Evolutionary conservation across 768 basidiomycete genomes (phyloP), one percentile per base, ranked within the genome.

Genomic region (Coprinopsis strossmayeri): DNA sequence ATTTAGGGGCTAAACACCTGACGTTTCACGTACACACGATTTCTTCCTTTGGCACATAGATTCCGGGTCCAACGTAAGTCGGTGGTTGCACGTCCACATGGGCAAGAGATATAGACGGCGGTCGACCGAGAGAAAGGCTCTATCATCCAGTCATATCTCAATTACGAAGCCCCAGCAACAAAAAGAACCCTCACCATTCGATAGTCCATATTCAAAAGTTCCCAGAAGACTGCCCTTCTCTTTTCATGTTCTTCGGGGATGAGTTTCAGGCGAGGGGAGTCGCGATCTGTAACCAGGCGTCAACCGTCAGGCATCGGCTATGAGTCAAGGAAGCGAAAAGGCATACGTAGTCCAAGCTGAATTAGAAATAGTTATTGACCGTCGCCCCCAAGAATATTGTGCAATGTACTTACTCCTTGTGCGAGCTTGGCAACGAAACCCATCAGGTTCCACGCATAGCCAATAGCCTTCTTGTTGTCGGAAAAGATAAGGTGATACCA

Each of bases 361-460:
- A 50, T 30, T 40, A 21, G n/a, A 50, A 37, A 37, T 34, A 41
- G 34, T 43, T 43, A 35, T 57, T 30, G 47, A 23, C 26, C 46
- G 26, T 52, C 45, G 12, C 45, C 48, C 48, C 52, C 46, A 50
- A 48, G 32, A 34, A 48, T 48, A 40, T 40, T n/a, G 11, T 28
- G 24, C 39, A 51, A 35, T 48, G 45, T 38, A 63, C 84, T 64
- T 59, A 86, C 84, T 53, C 79, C 82, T 62, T 84, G 84, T 5
- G 84, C 82, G 15, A 87, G 65, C 60, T 86, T 87, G 25, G 79
- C 79, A 7, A 83, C 76, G 48, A 87, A 79, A 17, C 85, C 84
- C 78, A 87, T 81, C 35, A 86, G 66, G 49, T 83, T 82, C 84
- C 84, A 87, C 15, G 84, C 82, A 50, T 85, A 82, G 13, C 82